Base-by-base conservation (phyloP, 139 green algal species). In the Pleodorina starrii region DNA sequence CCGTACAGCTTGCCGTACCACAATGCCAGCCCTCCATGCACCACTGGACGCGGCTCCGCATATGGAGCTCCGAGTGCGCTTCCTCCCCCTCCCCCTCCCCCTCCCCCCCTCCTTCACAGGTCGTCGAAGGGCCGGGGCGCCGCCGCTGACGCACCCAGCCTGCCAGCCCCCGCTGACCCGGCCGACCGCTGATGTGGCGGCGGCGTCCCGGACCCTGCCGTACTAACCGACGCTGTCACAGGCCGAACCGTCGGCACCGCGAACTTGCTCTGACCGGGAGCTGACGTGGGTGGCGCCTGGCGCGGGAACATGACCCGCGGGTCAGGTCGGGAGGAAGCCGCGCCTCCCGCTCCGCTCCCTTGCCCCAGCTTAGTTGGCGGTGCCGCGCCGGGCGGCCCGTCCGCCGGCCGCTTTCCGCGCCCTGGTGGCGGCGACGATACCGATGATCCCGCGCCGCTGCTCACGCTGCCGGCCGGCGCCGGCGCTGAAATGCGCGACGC, bases 301-400 rank as follows among this genome's bases (percentile, higher is more conserved):
- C 81, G 81, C 17, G 81, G 81, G 12, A 78, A 87, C 81, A 87
- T 78, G 11, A 87, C 57, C 29, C 81, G 60, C 5, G 81, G 81
- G 44, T 87, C 81, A 5, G 81, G 57, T n/a, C 43, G 74, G 5
- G 72, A 32, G 42, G 72, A 40, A 5, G 40, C 23, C 72, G 29
- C 35, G 42, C 42, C 69, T 4, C 40, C 51, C 51, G 14, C 7
- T 21, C 5, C 54, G 54, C 25, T 66, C 54, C 12, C 35, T 77
- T 77, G 35, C 69, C 25, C 35, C n/a, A n/a, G n/a, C n/a, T n/a
- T n/a, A n/a, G 69, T n/a, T 48, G 69, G 35, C 36, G 32, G 69
- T 2, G 36, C 69, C 69, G 32, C 69, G 1, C 10, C 35, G 25
- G 40, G 11, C 17, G 36, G 69, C 35, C 5, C 69, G 35, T 77